phyloP scores from a whole-genome alignment of 768 basidiomycete species.

The Leccinum sublutescens region DNA sequence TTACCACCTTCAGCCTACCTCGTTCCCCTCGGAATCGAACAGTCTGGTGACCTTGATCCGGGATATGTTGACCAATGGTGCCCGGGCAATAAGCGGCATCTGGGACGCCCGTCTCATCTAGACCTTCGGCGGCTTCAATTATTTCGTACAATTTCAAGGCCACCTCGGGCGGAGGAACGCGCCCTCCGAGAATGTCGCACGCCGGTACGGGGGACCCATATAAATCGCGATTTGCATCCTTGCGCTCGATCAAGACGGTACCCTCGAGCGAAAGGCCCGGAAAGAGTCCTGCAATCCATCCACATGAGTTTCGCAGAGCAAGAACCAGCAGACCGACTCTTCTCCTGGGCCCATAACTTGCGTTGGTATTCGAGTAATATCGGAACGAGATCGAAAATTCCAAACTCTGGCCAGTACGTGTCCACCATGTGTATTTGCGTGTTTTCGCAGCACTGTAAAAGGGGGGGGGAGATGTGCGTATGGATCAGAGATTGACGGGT shows the following conservation, averaged over 20 bases:
- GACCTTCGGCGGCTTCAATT: slow-evolving; percentile 92
- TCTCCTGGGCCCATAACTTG: slow-evolving; percentile 50
- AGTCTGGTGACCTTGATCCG: slow-evolving; percentile 45
- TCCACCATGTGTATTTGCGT: slow-evolving; percentile 86
- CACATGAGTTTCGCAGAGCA: background rate
- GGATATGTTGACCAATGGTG: slow-evolving; percentile 56
- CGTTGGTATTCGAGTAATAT: slow-evolving; percentile 87
- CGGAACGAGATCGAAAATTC: slow-evolving; percentile 80
- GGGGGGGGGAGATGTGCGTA: background rate
- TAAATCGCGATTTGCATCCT: slow-evolving; percentile 95
- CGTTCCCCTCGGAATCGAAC: slow-evolving; percentile 72
- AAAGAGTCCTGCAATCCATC: slow-evolving; percentile 65
- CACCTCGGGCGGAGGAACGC: slow-evolving; percentile 96
- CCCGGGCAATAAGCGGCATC: slow-evolving; percentile 78
- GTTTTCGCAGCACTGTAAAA: slow-evolving; percentile 65
- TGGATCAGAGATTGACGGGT: background rate
- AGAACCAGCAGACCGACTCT: background rate
- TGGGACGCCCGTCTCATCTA: slow-evolving; percentile 83
- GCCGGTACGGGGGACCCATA: slow-evolving; percentile 91
- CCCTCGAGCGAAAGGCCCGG: slow-evolving; percentile 95
- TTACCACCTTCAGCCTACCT: background rate
- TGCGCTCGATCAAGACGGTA: slow-evolving; percentile 90
- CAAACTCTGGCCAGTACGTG: slow-evolving; percentile 93
- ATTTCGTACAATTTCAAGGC: slow-evolving; percentile 91
- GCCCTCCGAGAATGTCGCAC: slow-evolving; percentile 86